A percentile compares a stretch with the other conserved stretches of the same genome.
phyloP scores from a whole-genome alignment of 371 early-diverging fungal species.

The Mortierella sp. region DNA sequence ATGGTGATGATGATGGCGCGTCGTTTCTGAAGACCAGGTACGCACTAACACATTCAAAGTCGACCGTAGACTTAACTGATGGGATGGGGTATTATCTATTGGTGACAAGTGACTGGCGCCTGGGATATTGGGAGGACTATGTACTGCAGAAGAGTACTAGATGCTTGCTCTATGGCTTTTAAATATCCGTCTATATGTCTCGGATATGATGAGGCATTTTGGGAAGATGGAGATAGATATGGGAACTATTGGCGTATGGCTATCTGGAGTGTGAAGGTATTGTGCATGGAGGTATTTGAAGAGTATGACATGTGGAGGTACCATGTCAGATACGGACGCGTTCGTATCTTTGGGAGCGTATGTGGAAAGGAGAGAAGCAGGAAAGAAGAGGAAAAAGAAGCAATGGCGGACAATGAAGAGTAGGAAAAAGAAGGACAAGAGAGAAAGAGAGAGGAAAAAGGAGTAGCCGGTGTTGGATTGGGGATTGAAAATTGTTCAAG shows the following conservation, averaged over 20 bases:
- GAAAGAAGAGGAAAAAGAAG: background rate
- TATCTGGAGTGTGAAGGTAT: background rate
- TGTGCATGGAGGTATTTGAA: background rate
- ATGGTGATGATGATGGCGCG: background rate
- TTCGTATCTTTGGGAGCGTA: conserved; percentile 1
- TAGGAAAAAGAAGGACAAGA: no score
- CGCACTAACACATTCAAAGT: no score
- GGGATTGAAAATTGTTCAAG: background rate
- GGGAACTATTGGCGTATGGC: background rate
- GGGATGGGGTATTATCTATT: no score
- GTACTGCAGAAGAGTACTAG: background rate
- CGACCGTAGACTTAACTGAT: no score
- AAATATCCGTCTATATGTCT: background rate
- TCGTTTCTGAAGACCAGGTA: background rate
- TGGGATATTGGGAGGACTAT: background rate
- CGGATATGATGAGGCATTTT: background rate
- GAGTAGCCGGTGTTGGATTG: background rate
- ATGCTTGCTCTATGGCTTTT: background rate
- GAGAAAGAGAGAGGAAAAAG: background rate
- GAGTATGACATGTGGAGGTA: background rate
- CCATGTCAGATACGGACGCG: background rate
- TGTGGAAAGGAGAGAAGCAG: background rate
- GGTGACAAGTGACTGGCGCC: background rate
- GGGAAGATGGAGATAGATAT: background rate
- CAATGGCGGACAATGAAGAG: no score